A percentile compares a stretch with the other conserved stretches of the same genome.
Conservation (phyloP, 2,329 filamentous ascomycete species). For the Myriosclerotinia duriaeana region DNA sequence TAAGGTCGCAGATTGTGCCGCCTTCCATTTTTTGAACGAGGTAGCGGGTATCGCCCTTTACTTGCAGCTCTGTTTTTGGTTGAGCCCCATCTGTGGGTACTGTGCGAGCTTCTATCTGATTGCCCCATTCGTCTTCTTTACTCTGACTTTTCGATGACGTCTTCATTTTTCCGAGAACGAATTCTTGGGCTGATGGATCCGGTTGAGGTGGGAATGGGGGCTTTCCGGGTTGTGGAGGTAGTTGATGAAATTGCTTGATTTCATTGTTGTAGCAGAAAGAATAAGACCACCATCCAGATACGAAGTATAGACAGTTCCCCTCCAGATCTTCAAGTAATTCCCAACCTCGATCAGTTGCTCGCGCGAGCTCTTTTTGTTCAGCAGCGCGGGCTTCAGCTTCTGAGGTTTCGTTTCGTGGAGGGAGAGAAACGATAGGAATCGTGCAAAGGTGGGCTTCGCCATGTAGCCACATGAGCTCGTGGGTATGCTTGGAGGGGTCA, state of each 20-base stretch:
- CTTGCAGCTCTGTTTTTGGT: constrained; percentile 54
- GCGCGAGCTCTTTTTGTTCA: constrained; percentile 64
- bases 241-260: constrained; percentile 70
- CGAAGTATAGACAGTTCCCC: constrained; percentile 68
- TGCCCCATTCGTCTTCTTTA: constrained; percentile 41
- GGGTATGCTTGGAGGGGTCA: constrained; percentile 40
- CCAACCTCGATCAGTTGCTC: constrained; percentile 65
- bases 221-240: constrained; percentile 60
- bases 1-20: constrained; percentile 69
- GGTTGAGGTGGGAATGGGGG: constrained; percentile 64
- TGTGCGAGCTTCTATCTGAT: constrained; percentile 35
- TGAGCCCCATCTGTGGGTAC: constrained; percentile 34
- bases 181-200: constrained; percentile 62
- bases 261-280: constrained; percentile 71
- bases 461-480: constrained; percentile 61
- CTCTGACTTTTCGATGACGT: constrained; percentile 34
- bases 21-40: constrained; percentile 66
- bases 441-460: constrained; percentile 63
- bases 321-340: constrained; percentile 67
- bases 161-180: constrained; percentile 60
- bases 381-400: constrained; percentile 54
- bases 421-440: constrained; percentile 57
- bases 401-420: constrained; percentile 49
- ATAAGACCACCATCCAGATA: constrained; percentile 75
- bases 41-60: constrained; percentile 65